Evolutionary conservation across 441 rosid species (phyloP).

Genomic region (Erodium moschatum): DNA sequence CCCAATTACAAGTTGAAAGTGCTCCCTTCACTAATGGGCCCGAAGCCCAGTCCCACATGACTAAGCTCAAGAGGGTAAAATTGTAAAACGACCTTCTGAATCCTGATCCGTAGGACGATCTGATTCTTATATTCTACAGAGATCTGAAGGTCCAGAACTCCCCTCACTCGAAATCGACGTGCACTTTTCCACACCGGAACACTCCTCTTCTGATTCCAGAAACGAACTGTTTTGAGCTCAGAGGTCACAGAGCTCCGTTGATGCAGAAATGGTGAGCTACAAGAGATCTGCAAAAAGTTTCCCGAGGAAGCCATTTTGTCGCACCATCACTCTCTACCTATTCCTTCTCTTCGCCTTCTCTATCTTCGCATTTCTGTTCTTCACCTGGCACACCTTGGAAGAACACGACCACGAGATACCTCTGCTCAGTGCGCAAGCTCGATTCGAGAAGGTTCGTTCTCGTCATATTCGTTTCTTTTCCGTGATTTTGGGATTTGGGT

Average conservation of each 20-base stretch:
- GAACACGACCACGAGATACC: constrained; percentile 22
- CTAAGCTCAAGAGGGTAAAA: no score
- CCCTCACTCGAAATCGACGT: neutral
- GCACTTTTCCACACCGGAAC: neutral
- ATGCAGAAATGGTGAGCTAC: constrained; percentile 40
- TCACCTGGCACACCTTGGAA: constrained; percentile 35
- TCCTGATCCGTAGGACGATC: no score
- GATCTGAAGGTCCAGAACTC: neutral
- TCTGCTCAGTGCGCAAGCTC: neutral
- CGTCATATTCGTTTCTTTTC: neutral
- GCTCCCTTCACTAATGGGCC: no score
- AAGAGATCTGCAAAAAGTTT: constrained; percentile 34
- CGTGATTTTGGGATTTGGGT: neutral
- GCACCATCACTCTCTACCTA: constrained; percentile 32
- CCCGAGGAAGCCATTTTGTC: constrained; percentile 30
- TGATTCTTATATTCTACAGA: no score
- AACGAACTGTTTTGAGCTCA: neutral
- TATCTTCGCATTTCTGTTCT: constrained; percentile 37
- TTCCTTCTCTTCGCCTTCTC: constrained; percentile 42
- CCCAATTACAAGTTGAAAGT: no score
- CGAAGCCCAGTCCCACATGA: no score
- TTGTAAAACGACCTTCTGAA: no score
- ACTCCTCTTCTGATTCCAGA: neutral
- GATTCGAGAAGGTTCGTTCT: neutral
- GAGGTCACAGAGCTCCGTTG: neutral